A percentile compares a stretch with the other conserved stretches of the same genome.
phyloP scores from a whole-genome alignment of 495 filamentous ascomycete genomes.

The Amphirosellinia nigrospora region DNA sequence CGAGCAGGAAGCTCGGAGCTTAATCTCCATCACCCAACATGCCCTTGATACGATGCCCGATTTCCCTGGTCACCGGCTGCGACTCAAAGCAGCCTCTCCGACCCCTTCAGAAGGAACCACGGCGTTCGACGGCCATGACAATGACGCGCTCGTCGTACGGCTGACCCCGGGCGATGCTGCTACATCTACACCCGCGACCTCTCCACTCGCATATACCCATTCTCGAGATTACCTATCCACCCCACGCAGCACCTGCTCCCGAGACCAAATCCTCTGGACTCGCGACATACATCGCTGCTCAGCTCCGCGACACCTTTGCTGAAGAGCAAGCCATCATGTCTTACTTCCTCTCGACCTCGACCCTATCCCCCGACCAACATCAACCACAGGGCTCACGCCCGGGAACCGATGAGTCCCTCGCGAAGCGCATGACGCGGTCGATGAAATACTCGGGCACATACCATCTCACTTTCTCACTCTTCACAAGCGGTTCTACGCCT shows the following conservation, averaged over 20 bases:
- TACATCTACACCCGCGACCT: constrained; percentile 45
- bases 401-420: constrained; percentile 51
- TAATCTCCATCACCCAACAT: constrained; percentile 85
- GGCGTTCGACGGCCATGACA: constrained; percentile 25
- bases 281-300: constrained; percentile 78
- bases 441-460: constrained; percentile 94
- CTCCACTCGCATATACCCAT: constrained; percentile 69
- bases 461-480: constrained; percentile 94
- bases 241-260: constrained; percentile 71
- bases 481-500: constrained; percentile 76
- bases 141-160: constrained; percentile 68
- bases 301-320: constrained; percentile 78
- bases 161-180: constrained; percentile 69
- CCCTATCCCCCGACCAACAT: constrained; percentile 52
- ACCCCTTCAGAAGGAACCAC: constrained; percentile 39
- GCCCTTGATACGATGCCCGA: constrained; percentile 89
- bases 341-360: constrained; percentile 71
- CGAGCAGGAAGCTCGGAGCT: constrained; percentile 72
- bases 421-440: constrained; percentile 72
- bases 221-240: constrained; percentile 81
- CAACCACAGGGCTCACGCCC: constrained; percentile 48
- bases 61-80: constrained; percentile 88
- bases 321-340: constrained; percentile 92
- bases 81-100: constrained; percentile 64
- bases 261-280: constrained; percentile 75